Evolutionary conservation across 768 basidiomycete species (phyloP).

Genomic region (Hydnomerulius pinastri): DNA sequence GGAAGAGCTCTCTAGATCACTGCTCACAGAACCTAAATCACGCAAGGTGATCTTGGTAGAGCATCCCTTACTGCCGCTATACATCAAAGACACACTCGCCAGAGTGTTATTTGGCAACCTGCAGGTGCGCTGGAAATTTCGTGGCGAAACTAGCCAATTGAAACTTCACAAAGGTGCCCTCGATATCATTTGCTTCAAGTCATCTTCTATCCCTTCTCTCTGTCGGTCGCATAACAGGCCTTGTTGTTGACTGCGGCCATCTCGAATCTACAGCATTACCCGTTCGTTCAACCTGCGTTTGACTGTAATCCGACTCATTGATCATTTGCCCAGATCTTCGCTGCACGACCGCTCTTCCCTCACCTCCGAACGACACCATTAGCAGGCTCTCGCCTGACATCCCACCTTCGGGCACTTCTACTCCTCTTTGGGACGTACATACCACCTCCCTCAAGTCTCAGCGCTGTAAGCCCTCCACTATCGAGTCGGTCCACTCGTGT

Average conservation of each 20-base stretch:
- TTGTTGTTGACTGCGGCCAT: conserved; percentile 92
- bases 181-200: conserved; percentile 89
- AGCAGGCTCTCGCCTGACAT: conserved; percentile 80
- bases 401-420: conserved; percentile 79
- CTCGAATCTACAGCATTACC: conserved; percentile 88
- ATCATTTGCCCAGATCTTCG: conserved; percentile 70
- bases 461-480: conserved; percentile 61
- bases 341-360: conserved; percentile 84
- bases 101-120: conserved; percentile 87
- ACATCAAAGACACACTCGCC: conserved; percentile 88
- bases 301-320: conserved; percentile 1
- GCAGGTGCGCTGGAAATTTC: conserved; percentile 50
- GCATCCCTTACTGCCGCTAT: conserved; percentile 81
- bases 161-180: conserved; percentile 68
- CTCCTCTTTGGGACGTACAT: conserved; percentile 82
- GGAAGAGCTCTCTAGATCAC: conserved; percentile 55
- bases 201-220: conserved; percentile 85
- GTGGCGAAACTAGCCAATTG: neutral
- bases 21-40: conserved; percentile 93
- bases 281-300: conserved; percentile 45
- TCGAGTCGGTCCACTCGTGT: conserved; percentile 66
- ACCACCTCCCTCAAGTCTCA: conserved; percentile 77
- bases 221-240: conserved; percentile 86
- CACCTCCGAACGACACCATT: conserved; percentile 82
- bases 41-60: conserved; percentile 94